Evolutionary conservation across 2,329 filamentous ascomycete genomes (phyloP), one percentile per base, ranked within the genome.

Genomic region (Cadophora sp.): DNA sequence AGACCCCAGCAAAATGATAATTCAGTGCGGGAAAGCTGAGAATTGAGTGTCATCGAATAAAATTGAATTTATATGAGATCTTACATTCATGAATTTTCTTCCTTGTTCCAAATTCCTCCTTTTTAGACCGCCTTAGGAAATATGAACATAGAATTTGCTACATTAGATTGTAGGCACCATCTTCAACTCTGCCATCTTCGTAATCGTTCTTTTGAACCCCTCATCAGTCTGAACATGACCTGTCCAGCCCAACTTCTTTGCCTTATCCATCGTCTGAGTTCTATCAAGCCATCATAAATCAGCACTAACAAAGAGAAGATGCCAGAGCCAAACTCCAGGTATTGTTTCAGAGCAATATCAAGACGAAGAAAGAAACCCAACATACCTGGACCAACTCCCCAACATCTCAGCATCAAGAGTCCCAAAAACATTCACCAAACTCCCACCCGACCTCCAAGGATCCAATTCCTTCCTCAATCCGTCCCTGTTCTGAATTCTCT

Each of bases 241-340:
- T 50, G 65, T 53, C 67, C 67, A 71, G 16, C 70, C 70, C 51
- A 68, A 27, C 33, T 41, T 68, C 55, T 66, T 66, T n/a, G 67
- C 63, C 51, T 71, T 71, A 58, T 70, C 67, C 69, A 71, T 71
- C 7, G 50, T 70, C 48, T 55, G 59, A 1, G 59, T 66, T n/a
- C 68, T 62, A 60, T 22, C 5, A 33, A 24, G 4, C 16, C 36
- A 50, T 18, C n/a, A 20, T n/a, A 22, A 55, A 30, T 59, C 16
- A 59, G 13, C n/a, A 16, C 0, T 24, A 30, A 9, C 41, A n/a
- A 3, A 4, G 27, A 30, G 3, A 1, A 30, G 4, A 30, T 30
- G 27, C 27, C 27, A 30, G 6, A 30, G 27, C 3, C 3, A 30
- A 30, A 30, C 3, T 30, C 27, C 27, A 30, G 27, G 27, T 4